Percentiles rank a stretch among this genome's conserved stretches.
Conservation (phyloP, 352 stramenopile genomes). For the Phytophthora macrochlamydospora region DNA sequence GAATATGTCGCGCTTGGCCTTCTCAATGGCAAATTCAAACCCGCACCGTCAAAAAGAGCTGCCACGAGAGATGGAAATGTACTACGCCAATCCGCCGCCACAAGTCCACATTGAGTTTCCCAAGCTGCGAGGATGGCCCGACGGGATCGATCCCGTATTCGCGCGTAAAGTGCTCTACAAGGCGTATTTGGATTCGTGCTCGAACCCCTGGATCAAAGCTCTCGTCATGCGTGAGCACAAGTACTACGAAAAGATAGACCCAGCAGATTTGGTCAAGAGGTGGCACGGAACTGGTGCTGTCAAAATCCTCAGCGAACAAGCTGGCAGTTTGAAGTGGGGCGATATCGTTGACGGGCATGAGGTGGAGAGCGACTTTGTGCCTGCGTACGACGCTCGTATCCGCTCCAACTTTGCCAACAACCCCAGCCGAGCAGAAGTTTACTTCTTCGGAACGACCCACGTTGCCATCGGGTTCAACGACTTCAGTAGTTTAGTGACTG, state of each 20-base stretch:
- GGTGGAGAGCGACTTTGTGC: background rate
- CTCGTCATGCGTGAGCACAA: slow-evolving; percentile 10
- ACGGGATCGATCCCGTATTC: slow-evolving; percentile 20
- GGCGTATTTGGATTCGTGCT: slow-evolving; percentile 21
- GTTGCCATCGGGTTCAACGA: slow-evolving; percentile 40
- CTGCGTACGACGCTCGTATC: slow-evolving; percentile 29
- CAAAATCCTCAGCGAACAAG: background rate
- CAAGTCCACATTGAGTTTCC: slow-evolving; percentile 22
- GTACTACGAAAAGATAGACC: slow-evolving; percentile 5
- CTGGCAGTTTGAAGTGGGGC: slow-evolving; percentile 3
- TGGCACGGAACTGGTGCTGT: slow-evolving; percentile 28
- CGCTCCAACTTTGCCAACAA: slow-evolving; percentile 35
- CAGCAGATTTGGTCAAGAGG: slow-evolving; percentile 16
- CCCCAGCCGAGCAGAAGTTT: slow-evolving; percentile 23
- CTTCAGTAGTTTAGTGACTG: slow-evolving; percentile 26
- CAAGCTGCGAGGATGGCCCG: slow-evolving; percentile 25
- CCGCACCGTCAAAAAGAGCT: background rate
- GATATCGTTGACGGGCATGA: slow-evolving; percentile 21
- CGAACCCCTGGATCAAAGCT: slow-evolving; percentile 21
- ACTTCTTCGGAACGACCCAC: slow-evolving; percentile 34
- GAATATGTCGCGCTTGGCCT: slow-evolving; percentile 1
- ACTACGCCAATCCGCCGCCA: background rate
- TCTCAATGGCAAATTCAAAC: background rate
- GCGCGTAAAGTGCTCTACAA: slow-evolving; percentile 24
- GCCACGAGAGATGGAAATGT: slow-evolving; percentile 9